A percentile compares a stretch with the other conserved stretches of the same genome.
Evolutionary conservation across 345 rosid genomes (phyloP).

Genomic region (Citrus sp.): DNA sequence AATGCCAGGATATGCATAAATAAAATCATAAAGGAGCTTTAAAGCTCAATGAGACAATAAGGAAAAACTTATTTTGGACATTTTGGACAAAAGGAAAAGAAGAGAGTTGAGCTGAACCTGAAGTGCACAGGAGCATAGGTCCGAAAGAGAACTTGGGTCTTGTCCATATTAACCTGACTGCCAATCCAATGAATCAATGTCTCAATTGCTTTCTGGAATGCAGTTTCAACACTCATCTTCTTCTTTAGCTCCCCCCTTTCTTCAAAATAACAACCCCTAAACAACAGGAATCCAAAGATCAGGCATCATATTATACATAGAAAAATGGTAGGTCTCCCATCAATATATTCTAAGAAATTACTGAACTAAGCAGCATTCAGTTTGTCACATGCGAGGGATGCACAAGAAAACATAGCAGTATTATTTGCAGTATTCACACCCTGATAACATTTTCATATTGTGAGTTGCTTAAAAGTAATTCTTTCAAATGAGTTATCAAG

Average conservation of each 20-base stretch:
- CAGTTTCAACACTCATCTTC: slow-evolving; percentile 62
- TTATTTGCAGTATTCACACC: background rate
- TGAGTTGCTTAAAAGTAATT: background rate
- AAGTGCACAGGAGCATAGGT: slow-evolving; percentile 77
- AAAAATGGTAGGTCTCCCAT: background rate
- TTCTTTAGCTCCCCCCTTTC: slow-evolving; percentile 51
- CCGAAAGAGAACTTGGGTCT: slow-evolving; percentile 69
- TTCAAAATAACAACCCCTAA: slow-evolving; percentile 77
- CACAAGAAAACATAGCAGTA: background rate
- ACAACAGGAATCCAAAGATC: slow-evolving; percentile 11
- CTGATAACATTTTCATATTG: background rate
- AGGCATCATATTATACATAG: slow-evolving; percentile 1
- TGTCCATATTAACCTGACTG: slow-evolving; percentile 43
- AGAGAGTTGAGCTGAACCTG: slow-evolving; percentile 39
- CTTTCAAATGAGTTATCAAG: background rate
- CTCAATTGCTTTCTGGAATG: slow-evolving; percentile 46
- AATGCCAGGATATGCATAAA: background rate
- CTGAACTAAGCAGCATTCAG: background rate
- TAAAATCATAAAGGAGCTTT: background rate
- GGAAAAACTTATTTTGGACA: background rate
- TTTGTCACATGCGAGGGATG: background rate
- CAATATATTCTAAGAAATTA: background rate
- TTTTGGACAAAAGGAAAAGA: background rate
- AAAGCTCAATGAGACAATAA: background rate
- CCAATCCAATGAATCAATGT: slow-evolving; percentile 57